Evolutionary conservation across 129 eudicot species (phyloP).

Genomic region (Chrysanthemum seticuspe): DNA sequence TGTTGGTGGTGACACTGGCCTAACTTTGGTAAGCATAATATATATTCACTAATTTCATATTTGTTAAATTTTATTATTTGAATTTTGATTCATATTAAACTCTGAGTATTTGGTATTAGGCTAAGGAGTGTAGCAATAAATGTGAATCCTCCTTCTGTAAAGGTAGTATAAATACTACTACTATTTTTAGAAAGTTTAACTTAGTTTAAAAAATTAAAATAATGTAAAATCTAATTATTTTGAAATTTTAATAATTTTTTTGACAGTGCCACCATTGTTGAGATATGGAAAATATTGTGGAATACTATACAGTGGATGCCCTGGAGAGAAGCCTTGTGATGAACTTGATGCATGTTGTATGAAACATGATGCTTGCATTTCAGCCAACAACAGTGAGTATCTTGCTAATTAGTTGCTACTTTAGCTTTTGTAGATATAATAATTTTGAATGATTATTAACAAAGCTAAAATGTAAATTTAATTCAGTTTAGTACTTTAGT

Average conservation of each 20-base stretch:
- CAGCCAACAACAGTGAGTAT: constrained; percentile 60
- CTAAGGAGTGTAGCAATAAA: constrained; percentile 60
- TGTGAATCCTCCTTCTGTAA: constrained; percentile 82
- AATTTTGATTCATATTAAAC: background rate
- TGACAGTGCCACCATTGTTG: constrained; percentile 75
- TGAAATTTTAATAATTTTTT: background rate
- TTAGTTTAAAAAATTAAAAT: background rate
- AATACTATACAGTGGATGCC: constrained; percentile 79
- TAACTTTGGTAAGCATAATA: constrained; percentile 39
- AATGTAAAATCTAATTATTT: background rate
- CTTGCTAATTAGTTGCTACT: background rate
- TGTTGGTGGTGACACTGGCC: constrained; percentile 35
- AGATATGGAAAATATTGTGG: constrained; percentile 97
- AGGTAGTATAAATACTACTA: constrained; percentile 25
- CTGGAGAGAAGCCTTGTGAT: constrained; percentile 86
- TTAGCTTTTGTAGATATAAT: background rate
- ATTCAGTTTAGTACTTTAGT: too few species aligned
- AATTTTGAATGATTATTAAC: background rate
- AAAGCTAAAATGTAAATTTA: too few species aligned
- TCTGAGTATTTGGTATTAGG: constrained; percentile 27
- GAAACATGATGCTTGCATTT: constrained; percentile 81
- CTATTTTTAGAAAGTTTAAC: background rate
- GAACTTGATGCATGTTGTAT: constrained; percentile 86
- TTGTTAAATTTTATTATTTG: background rate
- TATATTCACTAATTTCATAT: background rate